Evolutionary conservation across 2,329 filamentous ascomycete genomes (phyloP), one percentile per base, ranked within the genome.

Genomic region (Nemania sp.): DNA sequence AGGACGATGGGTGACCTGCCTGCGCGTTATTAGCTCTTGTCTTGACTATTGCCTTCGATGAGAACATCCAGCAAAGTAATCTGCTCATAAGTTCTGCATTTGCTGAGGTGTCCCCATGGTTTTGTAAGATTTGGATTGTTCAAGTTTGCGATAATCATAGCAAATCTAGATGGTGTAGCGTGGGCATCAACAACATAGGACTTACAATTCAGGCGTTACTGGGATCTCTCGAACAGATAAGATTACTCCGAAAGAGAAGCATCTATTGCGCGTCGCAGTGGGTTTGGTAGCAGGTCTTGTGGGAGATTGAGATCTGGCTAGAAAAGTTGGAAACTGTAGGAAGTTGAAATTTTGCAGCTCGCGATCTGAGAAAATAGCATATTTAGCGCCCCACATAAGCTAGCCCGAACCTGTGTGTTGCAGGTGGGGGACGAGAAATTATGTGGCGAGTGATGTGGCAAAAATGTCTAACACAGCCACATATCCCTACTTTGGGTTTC

Each of bases 41-140:
- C 33, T 41, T 8, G 23, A 4, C 7, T 6, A n/a, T 8, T 19
- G 30, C 6, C 30, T 31, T 31, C 30, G 26, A 47, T 20, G 26
- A 20, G 22, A 49, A 15, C 19, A 23, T 34, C 6, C 37, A 17
- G 26, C 36, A 22, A 44, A 19, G 47, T 43, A 26, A 49, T 66
- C 73, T 78, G 78, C 76, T 84, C 81, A 83, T 80, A 66, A 73
- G 79, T 77, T 76, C 79, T 78, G 73, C 80, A 75, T 67, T 78
- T 72, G 72, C 69, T 49, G 71, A 72, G 71, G 57, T 66, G 70
- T 82, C 80, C 80, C 80, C 81, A 84, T 77, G 72, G 69, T 69
- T 65, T 66, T 71, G 80, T 84, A 79, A 78, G 80, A 78, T 73
- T 83, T 84, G 81, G 81, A 84, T 83, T 83, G 80, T 82, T 83